Evolutionary conservation across 352 stramenopile species (phyloP).

Genomic region (Globisporangium uncinulatum): DNA sequence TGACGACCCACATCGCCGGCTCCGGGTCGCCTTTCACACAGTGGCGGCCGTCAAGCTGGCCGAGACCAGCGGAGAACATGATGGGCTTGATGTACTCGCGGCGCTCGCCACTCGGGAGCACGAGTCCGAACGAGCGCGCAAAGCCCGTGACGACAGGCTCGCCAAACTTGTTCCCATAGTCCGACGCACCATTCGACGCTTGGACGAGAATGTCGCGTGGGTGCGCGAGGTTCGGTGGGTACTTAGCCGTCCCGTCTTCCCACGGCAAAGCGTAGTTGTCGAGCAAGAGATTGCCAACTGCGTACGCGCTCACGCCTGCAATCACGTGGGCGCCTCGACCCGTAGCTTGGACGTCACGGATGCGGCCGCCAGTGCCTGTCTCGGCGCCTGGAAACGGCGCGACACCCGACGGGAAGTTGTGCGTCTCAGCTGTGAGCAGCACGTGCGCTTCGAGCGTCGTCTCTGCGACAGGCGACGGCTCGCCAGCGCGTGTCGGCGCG

Average conservation of each 20-base stretch:
- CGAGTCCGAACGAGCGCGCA: slow-evolving; percentile 96
- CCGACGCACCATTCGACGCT: slow-evolving; percentile 96
- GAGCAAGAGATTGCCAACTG: slow-evolving; percentile 94
- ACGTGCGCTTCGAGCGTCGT: slow-evolving; percentile 89
- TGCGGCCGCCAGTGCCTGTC: slow-evolving; percentile 96
- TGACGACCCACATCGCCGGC: slow-evolving; percentile 96
- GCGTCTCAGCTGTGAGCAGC: slow-evolving; percentile 98
- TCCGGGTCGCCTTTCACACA: slow-evolving; percentile 93
- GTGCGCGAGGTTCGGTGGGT: slow-evolving; percentile 86
- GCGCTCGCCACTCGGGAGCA: slow-evolving; percentile 92
- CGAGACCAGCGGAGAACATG: slow-evolving; percentile 99
- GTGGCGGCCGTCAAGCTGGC: slow-evolving; percentile 93
- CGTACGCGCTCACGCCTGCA: slow-evolving; percentile 87
- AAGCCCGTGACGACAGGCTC: slow-evolving; percentile 99
- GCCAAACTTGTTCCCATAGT: slow-evolving; percentile 99
- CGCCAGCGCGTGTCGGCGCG: slow-evolving; percentile 48
- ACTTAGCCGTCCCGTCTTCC: slow-evolving; percentile 92
- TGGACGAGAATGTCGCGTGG: slow-evolving; percentile 96
- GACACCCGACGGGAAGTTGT: slow-evolving; percentile 98
- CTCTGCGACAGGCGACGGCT: slow-evolving; percentile 62
- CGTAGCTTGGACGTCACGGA: slow-evolving; percentile 98
- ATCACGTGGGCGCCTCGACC: slow-evolving; percentile 94
- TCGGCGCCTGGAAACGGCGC: slow-evolving; percentile 94
- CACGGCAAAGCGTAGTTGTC: slow-evolving; percentile 95
- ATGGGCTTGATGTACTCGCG: slow-evolving; percentile 99